Evolutionary conservation across 441 rosid species (phyloP), one percentile per base, ranked within the genome.

Genomic region (Populus hybrid): DNA sequence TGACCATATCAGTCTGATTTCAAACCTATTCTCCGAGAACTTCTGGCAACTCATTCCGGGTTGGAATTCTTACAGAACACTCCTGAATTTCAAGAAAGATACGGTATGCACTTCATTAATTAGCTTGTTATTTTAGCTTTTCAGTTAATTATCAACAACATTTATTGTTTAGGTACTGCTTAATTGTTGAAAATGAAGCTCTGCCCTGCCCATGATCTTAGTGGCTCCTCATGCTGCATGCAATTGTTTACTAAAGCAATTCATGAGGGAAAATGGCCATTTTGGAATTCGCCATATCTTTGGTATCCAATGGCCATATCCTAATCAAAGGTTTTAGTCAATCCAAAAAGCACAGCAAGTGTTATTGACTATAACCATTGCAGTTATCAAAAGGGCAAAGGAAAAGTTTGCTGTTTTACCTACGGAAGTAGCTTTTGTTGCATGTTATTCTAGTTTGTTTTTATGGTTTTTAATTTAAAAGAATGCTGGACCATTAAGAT

Each of bases 11-110:
- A 97, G 98, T 94, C 90, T 76, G 98, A 93, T 84, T 92, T 97
- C 86, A 97, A 90, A 79, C 91, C 94, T 71, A 70, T 94, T 42
- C 94, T 94, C 77, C 85, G 84, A 80, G 98, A 94, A 84, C 92
- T 96, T 38, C 73, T 96, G 88, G 94, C 98, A 21, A 94, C 97
- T 79, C 99, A 96, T 89, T 94, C 98, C 3, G 99, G 99, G 57
- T 84, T 96, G 84, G 99, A 94, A 81, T 94, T 96, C 86, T 83
- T 96, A 76, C 96, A 92, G 78, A 86, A 83, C 78, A 96, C 98
- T 40, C 99, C 98, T 69, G 99, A 95, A 84, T 95, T 96, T 89
- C 99, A 94, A 86, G 96, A 96, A 88, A 92, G 99, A 96, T 96
- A 96, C 79, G 98, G 99, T 94, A 84, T 24, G 88, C 84, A 78